Evolutionary conservation across 768 basidiomycete genomes (phyloP).

Genomic region (Rhizopogon roseolus): DNA sequence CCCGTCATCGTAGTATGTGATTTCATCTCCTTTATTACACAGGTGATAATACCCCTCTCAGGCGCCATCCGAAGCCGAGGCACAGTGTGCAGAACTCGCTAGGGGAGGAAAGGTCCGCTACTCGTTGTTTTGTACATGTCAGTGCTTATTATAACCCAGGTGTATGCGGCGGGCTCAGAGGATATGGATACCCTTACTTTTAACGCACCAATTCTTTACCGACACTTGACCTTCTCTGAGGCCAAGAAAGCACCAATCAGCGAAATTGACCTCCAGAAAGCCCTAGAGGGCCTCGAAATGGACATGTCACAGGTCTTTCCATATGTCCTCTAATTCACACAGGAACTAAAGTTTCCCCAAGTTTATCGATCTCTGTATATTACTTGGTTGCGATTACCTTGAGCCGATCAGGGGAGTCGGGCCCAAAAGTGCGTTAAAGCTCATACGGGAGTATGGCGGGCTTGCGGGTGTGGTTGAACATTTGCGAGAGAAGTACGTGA

Average conservation of each 20-base stretch:
- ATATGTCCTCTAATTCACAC: neutral
- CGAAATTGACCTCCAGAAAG: constrained; percentile 80
- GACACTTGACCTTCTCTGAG: constrained; percentile 97
- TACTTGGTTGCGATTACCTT: constrained; percentile 97
- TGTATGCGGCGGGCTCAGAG: constrained; percentile 96
- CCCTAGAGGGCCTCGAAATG: constrained; percentile 88
- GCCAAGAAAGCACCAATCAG: constrained; percentile 96
- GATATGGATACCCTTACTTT: constrained; percentile 99
- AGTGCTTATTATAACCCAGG: constrained; percentile 38
- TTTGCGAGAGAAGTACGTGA: constrained; percentile 66
- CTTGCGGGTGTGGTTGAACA: constrained; percentile 73
- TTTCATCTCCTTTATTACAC: neutral
- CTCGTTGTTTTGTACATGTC: neutral
- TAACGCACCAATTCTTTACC: constrained; percentile 82
- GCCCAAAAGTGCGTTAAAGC: constrained; percentile 91
- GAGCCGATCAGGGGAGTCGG: constrained; percentile 98
- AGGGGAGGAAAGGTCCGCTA: constrained; percentile 77
- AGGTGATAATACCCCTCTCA: constrained; percentile 24
- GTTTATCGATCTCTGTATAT: constrained; percentile 96
- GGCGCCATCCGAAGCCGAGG: constrained; percentile 99
- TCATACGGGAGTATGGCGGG: constrained; percentile 76
- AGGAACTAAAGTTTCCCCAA: constrained; percentile 23
- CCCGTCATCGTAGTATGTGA: constrained; percentile 82
- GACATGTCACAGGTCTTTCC: constrained; percentile 76
- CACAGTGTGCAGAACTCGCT: constrained; percentile 98